A percentile compares a stretch with the other conserved stretches of the same genome.
Evolutionary conservation across 2,329 filamentous ascomycete species (phyloP).

Genomic region (Aspergillus neoniger): DNA sequence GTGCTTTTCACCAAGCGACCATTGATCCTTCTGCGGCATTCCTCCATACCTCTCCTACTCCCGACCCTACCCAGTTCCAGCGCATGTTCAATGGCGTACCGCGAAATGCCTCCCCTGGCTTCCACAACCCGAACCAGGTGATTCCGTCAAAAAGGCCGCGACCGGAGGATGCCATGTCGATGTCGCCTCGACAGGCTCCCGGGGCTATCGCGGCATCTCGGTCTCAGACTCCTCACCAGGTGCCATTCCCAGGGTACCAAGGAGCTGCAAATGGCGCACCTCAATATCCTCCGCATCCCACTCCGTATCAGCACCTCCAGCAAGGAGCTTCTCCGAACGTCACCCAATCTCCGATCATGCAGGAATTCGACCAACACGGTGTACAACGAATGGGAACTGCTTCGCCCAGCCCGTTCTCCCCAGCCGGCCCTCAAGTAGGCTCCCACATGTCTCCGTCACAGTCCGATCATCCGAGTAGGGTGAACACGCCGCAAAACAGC

Average conservation of each 20-base stretch:
- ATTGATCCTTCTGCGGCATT: slow-evolving; percentile 53
- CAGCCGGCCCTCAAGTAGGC: slow-evolving; percentile 70
- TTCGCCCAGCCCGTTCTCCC: slow-evolving; percentile 88
- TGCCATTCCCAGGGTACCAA: slow-evolving; percentile 70
- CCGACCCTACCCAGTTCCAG: slow-evolving; percentile 56
- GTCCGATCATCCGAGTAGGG: slow-evolving; percentile 68
- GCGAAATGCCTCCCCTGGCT: slow-evolving; percentile 79
- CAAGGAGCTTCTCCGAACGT: slow-evolving; percentile 78
- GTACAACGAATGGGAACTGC: slow-evolving; percentile 84
- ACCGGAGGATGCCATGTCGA: slow-evolving; percentile 80
- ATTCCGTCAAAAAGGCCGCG: slow-evolving; percentile 87
- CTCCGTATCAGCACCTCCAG: slow-evolving; percentile 78
- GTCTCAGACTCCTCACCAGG: slow-evolving; percentile 87
- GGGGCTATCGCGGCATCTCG: slow-evolving; percentile 78
- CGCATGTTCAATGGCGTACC: slow-evolving; percentile 79
- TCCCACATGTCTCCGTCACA: slow-evolving; percentile 74
- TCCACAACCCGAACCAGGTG: slow-evolving; percentile 75
- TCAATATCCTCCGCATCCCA: slow-evolving; percentile 61
- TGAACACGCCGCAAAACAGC: slow-evolving; percentile 70
- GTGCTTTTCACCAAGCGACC: slow-evolving; percentile 48
- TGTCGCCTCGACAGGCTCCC: slow-evolving; percentile 75
- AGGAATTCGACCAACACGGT: slow-evolving; percentile 65
- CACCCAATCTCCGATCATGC: slow-evolving; percentile 91
- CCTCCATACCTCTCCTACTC: slow-evolving; percentile 48
- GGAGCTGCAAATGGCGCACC: slow-evolving; percentile 63